These are phyloP conservation scores for Pseudogymnoascus sp. DNA, from an alignment of 2,329 filamentous ascomycete genomes.

Conservation along the genomic window DNA sequence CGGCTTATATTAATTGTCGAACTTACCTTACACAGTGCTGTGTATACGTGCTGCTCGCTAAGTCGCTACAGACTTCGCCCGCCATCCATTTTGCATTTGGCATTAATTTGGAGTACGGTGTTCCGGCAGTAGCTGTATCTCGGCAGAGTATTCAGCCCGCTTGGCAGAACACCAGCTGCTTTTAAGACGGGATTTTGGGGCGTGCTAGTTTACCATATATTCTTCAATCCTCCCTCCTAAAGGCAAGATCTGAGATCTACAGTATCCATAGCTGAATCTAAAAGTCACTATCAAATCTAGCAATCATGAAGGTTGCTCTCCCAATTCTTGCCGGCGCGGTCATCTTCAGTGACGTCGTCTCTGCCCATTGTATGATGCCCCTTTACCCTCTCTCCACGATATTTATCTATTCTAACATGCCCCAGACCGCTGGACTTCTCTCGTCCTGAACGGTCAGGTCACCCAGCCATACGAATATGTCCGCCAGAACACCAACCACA, in stretches of 20 bases:
- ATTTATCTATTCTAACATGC: not conserved
- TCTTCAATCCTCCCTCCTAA: not conserved
- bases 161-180: not conserved
- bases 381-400: not conserved
- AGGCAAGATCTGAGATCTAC: not conserved
- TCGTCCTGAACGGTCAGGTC: conserved; percentile 31
- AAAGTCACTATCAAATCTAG: not conserved
- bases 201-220: not conserved
- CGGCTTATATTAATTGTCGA: not conserved
- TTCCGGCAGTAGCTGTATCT: not conserved
- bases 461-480: conserved; percentile 47
- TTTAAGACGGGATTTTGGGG: not conserved
- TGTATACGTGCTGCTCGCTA: not conserved
- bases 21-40: not conserved
- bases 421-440: conserved; percentile 3
- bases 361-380: not conserved
- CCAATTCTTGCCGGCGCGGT: not conserved
- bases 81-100: not conserved
- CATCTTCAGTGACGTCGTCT: not conserved
- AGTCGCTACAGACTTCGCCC: not conserved
- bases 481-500: conserved; percentile 37
- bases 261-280: not conserved
- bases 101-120: not conserved
- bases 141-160: not conserved
- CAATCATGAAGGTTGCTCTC: not conserved